Base-by-base conservation (phyloP, 768 basidiomycete genomes). In the Pulveroboletus frians region DNA sequence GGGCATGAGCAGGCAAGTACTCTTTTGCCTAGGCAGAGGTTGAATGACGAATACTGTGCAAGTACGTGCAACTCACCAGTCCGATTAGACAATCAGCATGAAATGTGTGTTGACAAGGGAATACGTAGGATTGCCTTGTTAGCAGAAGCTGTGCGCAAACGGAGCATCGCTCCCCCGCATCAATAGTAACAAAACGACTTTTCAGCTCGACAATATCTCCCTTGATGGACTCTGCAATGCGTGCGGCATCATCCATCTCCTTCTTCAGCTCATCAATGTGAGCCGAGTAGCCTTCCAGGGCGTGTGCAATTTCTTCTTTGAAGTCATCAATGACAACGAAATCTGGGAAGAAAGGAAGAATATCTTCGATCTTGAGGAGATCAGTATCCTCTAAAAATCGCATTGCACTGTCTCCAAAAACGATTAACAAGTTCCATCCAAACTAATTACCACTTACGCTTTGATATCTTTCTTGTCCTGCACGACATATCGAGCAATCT, bases 321-420 rank as follows among this genome's bases (percentile, higher is more conserved):
- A 99, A 98, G 65, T 98, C 96, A 64, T 98, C 96, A 56, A 99
- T 97, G 51, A 97, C 90, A 11, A 95, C 92, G 64, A 99, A 99
- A 70, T 98, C 95, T 2, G 96, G 95, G 83, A 99, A 98, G 83
- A 98, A 99, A 5, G 96, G 96, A 15, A 99, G 73, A 53, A 99
- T 96, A 63, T 99, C 96, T 64, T 99, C 96, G 55, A 99, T 95
- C 70, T 97, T 97, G 63, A 99, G 80, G 31, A 98, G 71, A 58
- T 91, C 85, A 0, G 96, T 95, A 54, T 91, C 85, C 65, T 98
- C 93, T 58, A 98, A 75, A 74, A 99, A 97, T 18, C 80, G 82
- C 92, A 98, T 98, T 17, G 96, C 96, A 46, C 95, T 99, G 65
- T 23, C 45, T 47, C 40, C 39, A 15, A 35, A 32, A 46, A 34